Evolutionary conservation across 495 filamentous ascomycete genomes (phyloP), one percentile per base, ranked within the genome.

Genomic region (Endocarpon pusillum): DNA sequence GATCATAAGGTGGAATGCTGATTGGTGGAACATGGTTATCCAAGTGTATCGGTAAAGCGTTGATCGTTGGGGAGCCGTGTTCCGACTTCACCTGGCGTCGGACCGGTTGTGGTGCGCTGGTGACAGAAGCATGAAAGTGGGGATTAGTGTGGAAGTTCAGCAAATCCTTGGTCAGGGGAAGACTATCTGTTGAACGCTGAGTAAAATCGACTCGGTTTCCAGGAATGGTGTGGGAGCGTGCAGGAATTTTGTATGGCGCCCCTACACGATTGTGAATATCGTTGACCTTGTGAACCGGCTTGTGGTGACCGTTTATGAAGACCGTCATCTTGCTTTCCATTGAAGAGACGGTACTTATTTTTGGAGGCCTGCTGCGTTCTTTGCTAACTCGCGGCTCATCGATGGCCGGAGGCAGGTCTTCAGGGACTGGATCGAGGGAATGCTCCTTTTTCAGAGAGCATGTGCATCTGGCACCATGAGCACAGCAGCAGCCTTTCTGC

Each of bases 291-390:
- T 91, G 81, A 19, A 76, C 71, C 5, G 87, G 86, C 58, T 87
- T 87, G 64, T 93, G 86, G 54, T 94, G 84, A 40, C 87, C 86
- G 48, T 93, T 89, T 33, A 78, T 70, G 60, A 94, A 89, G 40
- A 89, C 72, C 23, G 80, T 83, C 41, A 94, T 65, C 20, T 70
- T 68, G 42, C 70, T 71, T 29, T 94, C 86, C n/a, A n/a, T n/a
- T n/a, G 85, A 91, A 43, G 77, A 81, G 37, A 75, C 72, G 28
- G 28, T 31, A 14, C 19, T 31, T 5, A 17, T n/a, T 31, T 17
- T 5, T 6, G 34, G 82, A 80, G 38, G 78, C 77, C 36, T 91
- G 74, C 39, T 77, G 73, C 28, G 85, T 66, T 58, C 77, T 75
- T 46, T 64, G 53, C n/a, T 41, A 55, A 51, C 55, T 78, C 62